A percentile compares a stretch with the other conserved stretches of the same genome.
These are phyloP conservation scores for Starmera dryadoides DNA, from an alignment of 805 yeast genomes.

Conservation along the genomic window DNA sequence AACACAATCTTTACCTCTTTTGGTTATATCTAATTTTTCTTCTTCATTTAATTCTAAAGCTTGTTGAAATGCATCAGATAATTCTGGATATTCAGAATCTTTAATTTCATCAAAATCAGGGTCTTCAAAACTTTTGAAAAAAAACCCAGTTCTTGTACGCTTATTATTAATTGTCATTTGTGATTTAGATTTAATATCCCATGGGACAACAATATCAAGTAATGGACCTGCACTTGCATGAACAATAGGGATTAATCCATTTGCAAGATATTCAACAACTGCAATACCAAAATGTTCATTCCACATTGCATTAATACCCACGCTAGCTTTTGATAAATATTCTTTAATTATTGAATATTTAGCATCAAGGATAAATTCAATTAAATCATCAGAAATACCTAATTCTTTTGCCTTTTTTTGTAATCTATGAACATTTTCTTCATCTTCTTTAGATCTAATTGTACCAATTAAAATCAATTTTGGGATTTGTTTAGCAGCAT, in stretches of 20 bases:
- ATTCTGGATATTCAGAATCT: constrained; percentile 30
- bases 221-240: constrained; percentile 97
- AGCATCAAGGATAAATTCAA: constrained; percentile 64
- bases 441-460: constrained; percentile 65
- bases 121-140: constrained; percentile 64
- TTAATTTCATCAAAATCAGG: constrained; percentile 47
- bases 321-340: constrained; percentile 47
- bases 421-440: constrained; percentile 45
- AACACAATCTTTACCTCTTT: constrained; percentile 38
- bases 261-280: constrained; percentile 84
- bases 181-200: constrained; percentile 26
- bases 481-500: constrained; percentile 27
- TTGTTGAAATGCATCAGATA: constrained; percentile 41
- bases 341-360: constrained; percentile 54
- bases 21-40: constrained; percentile 34
- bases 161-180: constrained; percentile 23
- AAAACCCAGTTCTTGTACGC: constrained; percentile 61
- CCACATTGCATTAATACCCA: constrained; percentile 97
- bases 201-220: constrained; percentile 71
- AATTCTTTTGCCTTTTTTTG: constrained; percentile 34
- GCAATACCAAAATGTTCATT: constrained; percentile 98
- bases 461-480: constrained; percentile 76
- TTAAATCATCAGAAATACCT: constrained; percentile 31
- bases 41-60: constrained; percentile 31
- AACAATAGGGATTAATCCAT: constrained; percentile 81